phyloP scores from a whole-genome alignment of 306 rosid genomes.

The Fragaria ananassa region DNA sequence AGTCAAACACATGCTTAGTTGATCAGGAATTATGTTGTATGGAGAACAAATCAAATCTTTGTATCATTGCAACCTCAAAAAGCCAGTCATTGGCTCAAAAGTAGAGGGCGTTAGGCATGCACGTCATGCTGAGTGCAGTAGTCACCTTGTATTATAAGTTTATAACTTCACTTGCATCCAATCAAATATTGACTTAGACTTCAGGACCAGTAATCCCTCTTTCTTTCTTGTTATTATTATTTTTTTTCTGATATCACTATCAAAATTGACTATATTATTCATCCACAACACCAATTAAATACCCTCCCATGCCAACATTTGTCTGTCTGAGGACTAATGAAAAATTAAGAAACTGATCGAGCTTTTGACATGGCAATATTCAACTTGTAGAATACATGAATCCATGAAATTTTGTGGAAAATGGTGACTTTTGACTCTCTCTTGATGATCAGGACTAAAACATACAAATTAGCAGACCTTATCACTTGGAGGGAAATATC shows the following conservation, averaged over 20 bases:
- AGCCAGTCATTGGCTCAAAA: not conserved
- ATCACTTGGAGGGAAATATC: not conserved
- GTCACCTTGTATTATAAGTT: not conserved
- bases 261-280: not conserved
- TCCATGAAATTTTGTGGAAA: conserved; percentile 1
- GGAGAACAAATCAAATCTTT: not conserved
- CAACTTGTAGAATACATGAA: not conserved
- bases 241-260: not conserved
- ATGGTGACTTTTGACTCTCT: not conserved
- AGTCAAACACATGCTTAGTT: not conserved
- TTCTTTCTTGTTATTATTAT: not conserved
- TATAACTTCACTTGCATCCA: not conserved
- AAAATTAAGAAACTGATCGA: not conserved
- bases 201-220: too few relatives aligned
- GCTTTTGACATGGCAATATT: not conserved
- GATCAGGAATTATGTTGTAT: not conserved
- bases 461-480: not conserved
- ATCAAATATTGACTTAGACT: not conserved
- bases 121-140: not conserved
- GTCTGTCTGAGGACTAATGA: not conserved
- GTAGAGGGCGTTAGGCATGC: not conserved
- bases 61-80: not conserved
- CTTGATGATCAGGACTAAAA: not conserved
- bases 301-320: not conserved
- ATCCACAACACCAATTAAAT: not conserved